Percentiles rank a stretch among this genome's conserved stretches.
Evolutionary conservation across 2,329 filamentous ascomycete species (phyloP).

Genomic region (Aspergillus vadensis): DNA sequence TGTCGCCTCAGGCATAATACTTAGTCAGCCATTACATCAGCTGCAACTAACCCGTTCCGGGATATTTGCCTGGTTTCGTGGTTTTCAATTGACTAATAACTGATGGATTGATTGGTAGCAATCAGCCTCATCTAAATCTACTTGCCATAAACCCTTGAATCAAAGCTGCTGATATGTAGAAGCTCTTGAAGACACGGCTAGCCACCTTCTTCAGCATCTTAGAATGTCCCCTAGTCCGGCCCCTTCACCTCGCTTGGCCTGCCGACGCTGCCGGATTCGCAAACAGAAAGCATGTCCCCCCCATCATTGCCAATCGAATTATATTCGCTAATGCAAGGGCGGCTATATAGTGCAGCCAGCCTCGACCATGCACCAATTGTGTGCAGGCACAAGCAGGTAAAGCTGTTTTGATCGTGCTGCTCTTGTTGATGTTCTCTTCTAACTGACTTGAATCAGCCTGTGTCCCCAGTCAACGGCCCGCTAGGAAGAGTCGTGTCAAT

Average conservation of each 20-base stretch:
- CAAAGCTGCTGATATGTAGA: background rate
- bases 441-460: background rate
- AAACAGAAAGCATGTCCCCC: background rate
- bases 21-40: background rate
- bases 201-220: background rate
- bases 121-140: background rate
- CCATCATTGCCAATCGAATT: background rate
- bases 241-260: background rate
- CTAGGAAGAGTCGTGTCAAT: background rate
- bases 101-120: background rate
- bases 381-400: slow-evolving; percentile 4
- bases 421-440: background rate
- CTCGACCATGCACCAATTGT: slow-evolving; percentile 3
- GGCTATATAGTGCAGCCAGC: background rate
- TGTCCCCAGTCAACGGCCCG: slow-evolving; percentile 1
- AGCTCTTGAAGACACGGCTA: background rate
- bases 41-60: background rate
- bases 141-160: background rate
- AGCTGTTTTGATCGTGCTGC: background rate
- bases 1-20: background rate
- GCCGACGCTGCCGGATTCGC: slow-evolving; percentile 4
- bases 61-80: background rate
- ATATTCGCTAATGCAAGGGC: background rate
- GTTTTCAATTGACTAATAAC: no score
- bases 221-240: background rate